phyloP scores from a whole-genome alignment of 768 basidiomycete genomes.

The Glaciozyma martinii region DNA sequence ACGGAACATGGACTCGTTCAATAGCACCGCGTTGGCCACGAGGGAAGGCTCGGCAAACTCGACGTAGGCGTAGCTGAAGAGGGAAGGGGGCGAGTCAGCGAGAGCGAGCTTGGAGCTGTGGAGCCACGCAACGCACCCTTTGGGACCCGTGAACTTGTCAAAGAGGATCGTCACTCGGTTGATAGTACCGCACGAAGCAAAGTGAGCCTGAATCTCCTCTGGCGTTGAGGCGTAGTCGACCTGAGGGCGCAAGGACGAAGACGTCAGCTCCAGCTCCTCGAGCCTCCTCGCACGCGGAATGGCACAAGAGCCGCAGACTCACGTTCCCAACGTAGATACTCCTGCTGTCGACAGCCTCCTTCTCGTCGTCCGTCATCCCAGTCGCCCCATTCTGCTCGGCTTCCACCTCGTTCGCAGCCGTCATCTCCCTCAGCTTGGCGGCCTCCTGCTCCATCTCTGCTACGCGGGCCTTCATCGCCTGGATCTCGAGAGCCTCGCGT shows the following conservation, averaged over 20 bases:
- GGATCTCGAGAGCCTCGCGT: conserved; percentile 57
- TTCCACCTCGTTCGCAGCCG: conserved; percentile 45
- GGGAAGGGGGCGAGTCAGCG: background rate
- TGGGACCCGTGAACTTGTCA: conserved; percentile 99
- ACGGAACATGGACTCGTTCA: conserved; percentile 94
- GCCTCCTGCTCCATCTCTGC: conserved; percentile 91
- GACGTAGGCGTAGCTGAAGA: conserved; percentile 83
- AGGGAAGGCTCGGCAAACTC: conserved; percentile 92
- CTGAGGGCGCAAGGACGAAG: conserved; percentile 43
- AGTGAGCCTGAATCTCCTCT: conserved; percentile 95
- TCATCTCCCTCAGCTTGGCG: conserved; percentile 73
- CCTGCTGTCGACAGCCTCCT: conserved; percentile 64
- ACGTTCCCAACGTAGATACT: conserved; percentile 97
- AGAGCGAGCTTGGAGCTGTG: conserved; percentile 16
- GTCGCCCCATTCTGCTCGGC: conserved; percentile 43
- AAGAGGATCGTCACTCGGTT: conserved; percentile 98
- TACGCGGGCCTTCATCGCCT: conserved; percentile 79
- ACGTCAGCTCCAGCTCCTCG: background rate
- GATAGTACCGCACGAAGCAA: conserved; percentile 94
- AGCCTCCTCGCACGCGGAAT: background rate
- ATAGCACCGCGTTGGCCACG: conserved; percentile 77
- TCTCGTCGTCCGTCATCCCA: conserved; percentile 79
- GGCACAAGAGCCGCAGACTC: conserved; percentile 38
- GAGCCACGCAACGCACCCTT: conserved; percentile 56
- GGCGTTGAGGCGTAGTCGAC: conserved; percentile 96